Percentiles rank a stretch among this genome's conserved stretches.
These are phyloP conservation scores for Entomophthora muscae DNA, from an alignment of 371 early-diverging fungal genomes.

Conservation along the genomic window DNA sequence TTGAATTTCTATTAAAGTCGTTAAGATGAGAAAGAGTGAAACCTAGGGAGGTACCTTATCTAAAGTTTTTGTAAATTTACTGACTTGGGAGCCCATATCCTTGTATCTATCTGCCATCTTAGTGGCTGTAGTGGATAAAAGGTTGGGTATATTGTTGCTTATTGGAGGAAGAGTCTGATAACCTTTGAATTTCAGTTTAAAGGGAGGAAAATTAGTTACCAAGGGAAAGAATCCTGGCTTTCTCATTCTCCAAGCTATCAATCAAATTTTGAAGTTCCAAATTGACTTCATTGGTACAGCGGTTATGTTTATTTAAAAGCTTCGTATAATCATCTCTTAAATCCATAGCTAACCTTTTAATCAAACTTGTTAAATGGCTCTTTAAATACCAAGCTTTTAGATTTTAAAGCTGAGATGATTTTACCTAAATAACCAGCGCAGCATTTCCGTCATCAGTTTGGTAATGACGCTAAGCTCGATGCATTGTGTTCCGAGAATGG, in stretches of 20 bases:
- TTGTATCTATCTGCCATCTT: not conserved
- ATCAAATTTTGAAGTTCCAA: not conserved
- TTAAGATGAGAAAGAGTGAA: not conserved
- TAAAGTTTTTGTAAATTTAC: not conserved
- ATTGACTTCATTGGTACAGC: not conserved
- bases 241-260: not conserved
- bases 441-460: no score
- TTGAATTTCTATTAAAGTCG: conserved; percentile 1
- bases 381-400: no score
- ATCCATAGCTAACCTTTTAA: no score
- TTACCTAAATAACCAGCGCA: no score
- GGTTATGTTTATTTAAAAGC: not conserved
- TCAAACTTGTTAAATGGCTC: no score
- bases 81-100: not conserved
- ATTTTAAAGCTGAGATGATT: no score
- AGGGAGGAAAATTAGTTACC: not conserved
- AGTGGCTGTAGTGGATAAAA: not conserved
- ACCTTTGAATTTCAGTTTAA: not conserved
- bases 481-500: no score
- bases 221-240: not conserved
- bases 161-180: not conserved
- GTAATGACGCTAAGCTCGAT: no score
- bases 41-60: not conserved
- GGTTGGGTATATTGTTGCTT: not conserved
- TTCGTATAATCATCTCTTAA: not conserved